Base-by-base conservation (phyloP, 768 basidiomycete species). In the Tremella mesenterica region DNA sequence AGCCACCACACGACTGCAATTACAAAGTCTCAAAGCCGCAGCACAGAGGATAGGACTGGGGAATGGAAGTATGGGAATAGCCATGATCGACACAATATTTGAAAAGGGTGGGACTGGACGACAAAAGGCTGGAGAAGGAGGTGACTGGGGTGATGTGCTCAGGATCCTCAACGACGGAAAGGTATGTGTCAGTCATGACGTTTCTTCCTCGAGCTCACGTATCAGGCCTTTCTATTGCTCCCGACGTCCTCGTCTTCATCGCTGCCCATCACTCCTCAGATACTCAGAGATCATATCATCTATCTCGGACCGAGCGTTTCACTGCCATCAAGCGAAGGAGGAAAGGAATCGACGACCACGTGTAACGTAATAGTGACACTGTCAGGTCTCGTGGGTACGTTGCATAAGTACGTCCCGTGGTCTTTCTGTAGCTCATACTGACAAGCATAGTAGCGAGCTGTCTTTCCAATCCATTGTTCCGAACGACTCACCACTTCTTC, bases 231-330 rank as follows among this genome's bases (percentile, higher is more conserved):
- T 0, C 67, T 99, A 10, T 75, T 96, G 14, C 77, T 96, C 0
- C 92, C 92, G 0, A 70, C 86, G 46, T 77, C 79, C 41, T 67
- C 75, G 5, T 75, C 79, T 2, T 70, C 77, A 13, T 76, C 79
- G 18, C 79, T 81, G 16, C 76, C 76, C 45, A 77, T 89, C 48
- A 85, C 85, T 0, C 74, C 82, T 0, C 85, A 88, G 2, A 83
- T 91, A 52, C 75, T 95, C 27, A 82, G 81, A 66, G 90, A 95
- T 64, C 93, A 99, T 68, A 72, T 93, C 52, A 75, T 66, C 77
- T 14, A 75, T 79, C 1, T 74, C 77, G 21, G 27, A 50, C 18
- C 31, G 33, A 20, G 55, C 55, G 9, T 56, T 53, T 33, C 16
- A 49, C 54, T 13, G 45, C 57, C n/a, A 47, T 54, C 13, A 49